Percentiles rank a stretch among this genome's conserved stretches.
phyloP scores from a whole-genome alignment of 805 yeast genomes.

The Schwanniomyces polymorphus region DNA sequence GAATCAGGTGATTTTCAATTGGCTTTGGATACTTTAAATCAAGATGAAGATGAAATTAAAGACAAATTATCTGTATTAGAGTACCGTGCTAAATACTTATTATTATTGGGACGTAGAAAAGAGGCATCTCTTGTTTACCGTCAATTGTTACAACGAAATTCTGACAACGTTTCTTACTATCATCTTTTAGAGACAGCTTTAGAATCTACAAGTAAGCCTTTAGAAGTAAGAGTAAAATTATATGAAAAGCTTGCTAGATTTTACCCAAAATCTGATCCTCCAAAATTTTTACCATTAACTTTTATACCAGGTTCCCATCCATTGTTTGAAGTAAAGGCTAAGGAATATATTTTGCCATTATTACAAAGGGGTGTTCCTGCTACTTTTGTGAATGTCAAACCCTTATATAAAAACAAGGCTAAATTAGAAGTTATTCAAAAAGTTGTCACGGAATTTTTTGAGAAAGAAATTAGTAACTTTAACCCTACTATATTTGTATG shows the following conservation, averaged over 20 bases:
- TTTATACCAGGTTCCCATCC: slow-evolving; percentile 58
- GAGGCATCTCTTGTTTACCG: slow-evolving; percentile 74
- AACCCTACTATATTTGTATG: slow-evolving; percentile 57
- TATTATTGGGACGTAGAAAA: slow-evolving; percentile 52
- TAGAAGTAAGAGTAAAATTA: slow-evolving; percentile 52
- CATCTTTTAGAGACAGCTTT: slow-evolving; percentile 63
- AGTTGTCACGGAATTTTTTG: slow-evolving; percentile 52
- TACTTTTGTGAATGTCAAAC: slow-evolving; percentile 81
- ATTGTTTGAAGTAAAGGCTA: slow-evolving; percentile 47
- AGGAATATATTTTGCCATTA: slow-evolving; percentile 57
- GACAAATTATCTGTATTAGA: slow-evolving; percentile 68
- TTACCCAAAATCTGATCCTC: slow-evolving; percentile 85
- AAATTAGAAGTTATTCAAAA: slow-evolving; percentile 48
- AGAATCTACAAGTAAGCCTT: slow-evolving; percentile 45
- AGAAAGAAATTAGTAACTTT: slow-evolving; percentile 22
- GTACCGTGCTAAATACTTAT: slow-evolving; percentile 61
- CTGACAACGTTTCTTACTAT: slow-evolving; percentile 74
- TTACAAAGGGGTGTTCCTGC: slow-evolving; percentile 86
- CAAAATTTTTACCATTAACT: slow-evolving; percentile 73
- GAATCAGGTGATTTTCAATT: slow-evolving; percentile 61
- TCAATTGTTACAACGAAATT: slow-evolving; percentile 75
- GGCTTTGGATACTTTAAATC: slow-evolving; percentile 62
- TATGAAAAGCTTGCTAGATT: slow-evolving; percentile 65
- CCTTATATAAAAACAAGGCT: slow-evolving; percentile 56
- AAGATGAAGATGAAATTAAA: slow-evolving; percentile 46